Conservation (phyloP, 768 basidiomycete genomes). For the Leccinum truebloodii region DNA sequence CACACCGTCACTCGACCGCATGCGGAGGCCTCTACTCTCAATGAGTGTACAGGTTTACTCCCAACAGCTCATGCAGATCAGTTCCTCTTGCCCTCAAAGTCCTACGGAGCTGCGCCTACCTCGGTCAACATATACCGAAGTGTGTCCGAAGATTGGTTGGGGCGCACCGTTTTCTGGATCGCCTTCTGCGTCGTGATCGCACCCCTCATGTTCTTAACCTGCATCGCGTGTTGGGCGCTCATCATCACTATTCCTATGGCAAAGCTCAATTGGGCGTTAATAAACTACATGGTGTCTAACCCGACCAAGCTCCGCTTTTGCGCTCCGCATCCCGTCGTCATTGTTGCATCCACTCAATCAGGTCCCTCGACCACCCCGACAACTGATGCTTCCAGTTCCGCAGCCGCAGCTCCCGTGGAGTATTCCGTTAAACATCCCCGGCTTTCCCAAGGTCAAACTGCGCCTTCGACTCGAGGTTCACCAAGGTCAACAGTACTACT, state of each 20-base stretch:
- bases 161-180: constrained; percentile 82
- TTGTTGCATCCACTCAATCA: constrained; percentile 37
- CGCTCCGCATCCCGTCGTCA: constrained; percentile 74
- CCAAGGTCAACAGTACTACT: constrained; percentile 86
- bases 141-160: constrained; percentile 52
- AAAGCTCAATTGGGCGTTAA: constrained; percentile 92
- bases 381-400: constrained; percentile 7
- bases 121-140: constrained; percentile 21
- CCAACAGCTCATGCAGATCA: constrained; percentile 30
- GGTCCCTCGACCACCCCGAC: constrained; percentile 18
- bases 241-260: constrained; percentile 98
- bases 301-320: constrained; percentile 92
- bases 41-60: constrained; percentile 53
- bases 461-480: constrained; percentile 70
- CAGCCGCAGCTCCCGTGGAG: constrained; percentile 36
- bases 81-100: constrained; percentile 50
- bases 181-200: constrained; percentile 76
- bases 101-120: constrained; percentile 65
- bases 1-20: constrained; percentile 42
- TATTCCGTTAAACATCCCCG: constrained; percentile 73
- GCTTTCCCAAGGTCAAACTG: constrained; percentile 83
- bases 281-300: constrained; percentile 75
- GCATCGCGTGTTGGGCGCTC: constrained; percentile 91
- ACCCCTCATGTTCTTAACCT: constrained; percentile 85
- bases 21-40: constrained; percentile 22